phyloP scores from a whole-genome alignment of 306 rosid species.

The Rosa multiflora region DNA sequence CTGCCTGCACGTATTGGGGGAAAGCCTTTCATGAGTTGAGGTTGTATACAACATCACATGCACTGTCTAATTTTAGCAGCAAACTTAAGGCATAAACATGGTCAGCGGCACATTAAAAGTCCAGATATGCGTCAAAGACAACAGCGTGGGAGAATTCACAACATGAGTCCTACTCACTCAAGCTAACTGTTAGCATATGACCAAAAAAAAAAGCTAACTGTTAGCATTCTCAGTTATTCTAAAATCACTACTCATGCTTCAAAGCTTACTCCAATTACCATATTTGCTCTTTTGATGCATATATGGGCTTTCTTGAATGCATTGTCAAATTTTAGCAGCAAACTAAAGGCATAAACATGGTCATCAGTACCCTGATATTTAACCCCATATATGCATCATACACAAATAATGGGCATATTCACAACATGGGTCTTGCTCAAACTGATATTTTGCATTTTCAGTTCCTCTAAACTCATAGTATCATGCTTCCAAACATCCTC shows the following conservation, averaged over 20 bases:
- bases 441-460: neutral
- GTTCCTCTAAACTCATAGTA: too few relatives aligned
- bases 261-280: constrained; percentile 1
- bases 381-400: neutral
- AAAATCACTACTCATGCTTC: neutral
- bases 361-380: neutral
- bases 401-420: neutral
- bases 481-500: too few relatives aligned
- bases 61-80: neutral
- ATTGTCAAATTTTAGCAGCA: neutral
- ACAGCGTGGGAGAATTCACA: neutral
- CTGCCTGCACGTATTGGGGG: neutral
- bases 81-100: neutral
- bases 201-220: neutral
- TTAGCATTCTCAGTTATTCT: neutral
- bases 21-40: neutral
- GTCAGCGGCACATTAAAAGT: neutral
- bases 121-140: neutral
- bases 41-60: neutral
- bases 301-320: neutral
- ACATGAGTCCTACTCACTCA: neutral
- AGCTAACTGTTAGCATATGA: too few relatives aligned
- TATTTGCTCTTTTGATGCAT: neutral
- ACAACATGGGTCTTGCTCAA: neutral
- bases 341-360: neutral